Percentiles rank a stretch among this genome's conserved stretches.
Conservation (phyloP, 2,329 filamentous ascomycete genomes). For the Exophiala sp. region DNA sequence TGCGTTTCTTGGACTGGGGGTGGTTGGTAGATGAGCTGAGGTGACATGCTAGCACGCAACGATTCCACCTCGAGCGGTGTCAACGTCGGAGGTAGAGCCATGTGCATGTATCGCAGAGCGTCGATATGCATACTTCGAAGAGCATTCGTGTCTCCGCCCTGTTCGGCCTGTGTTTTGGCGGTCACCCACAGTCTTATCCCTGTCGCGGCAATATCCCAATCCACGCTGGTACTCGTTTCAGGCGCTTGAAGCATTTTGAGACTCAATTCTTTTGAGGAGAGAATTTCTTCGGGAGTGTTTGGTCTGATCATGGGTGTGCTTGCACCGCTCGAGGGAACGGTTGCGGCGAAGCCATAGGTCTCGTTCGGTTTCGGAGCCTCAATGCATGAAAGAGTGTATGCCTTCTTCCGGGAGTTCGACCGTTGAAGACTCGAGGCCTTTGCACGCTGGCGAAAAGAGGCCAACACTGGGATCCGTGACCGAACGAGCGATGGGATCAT, state of each 20-base stretch:
- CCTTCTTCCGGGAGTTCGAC: conserved; percentile 5
- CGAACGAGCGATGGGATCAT: conserved; percentile 24
- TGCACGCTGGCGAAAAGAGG: conserved; percentile 18
- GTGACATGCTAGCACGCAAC: conserved; percentile 21
- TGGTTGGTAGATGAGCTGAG: conserved; percentile 5
- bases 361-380: conserved; percentile 15
- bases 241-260: conserved; percentile 19
- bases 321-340: conserved; percentile 11
- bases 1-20: not conserved
- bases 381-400: conserved; percentile 11
- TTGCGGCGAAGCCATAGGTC: conserved; percentile 10
- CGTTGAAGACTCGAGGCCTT: conserved; percentile 10
- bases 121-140: conserved; percentile 26
- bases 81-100: conserved; percentile 21
- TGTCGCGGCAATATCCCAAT: conserved; percentile 23
- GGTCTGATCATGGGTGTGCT: conserved; percentile 20
- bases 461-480: conserved; percentile 20
- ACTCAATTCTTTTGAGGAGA: conserved; percentile 10
- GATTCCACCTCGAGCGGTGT: conserved; percentile 18
- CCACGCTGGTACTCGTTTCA: conserved; percentile 15
- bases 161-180: conserved; percentile 21
- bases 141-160: conserved; percentile 15
- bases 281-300: conserved; percentile 11
- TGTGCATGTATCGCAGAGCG: conserved; percentile 22
- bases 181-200: conserved; percentile 20